These are phyloP conservation scores for Penicillium sp. DNA, from an alignment of 2,329 filamentous ascomycete genomes.

Conservation along the genomic window DNA sequence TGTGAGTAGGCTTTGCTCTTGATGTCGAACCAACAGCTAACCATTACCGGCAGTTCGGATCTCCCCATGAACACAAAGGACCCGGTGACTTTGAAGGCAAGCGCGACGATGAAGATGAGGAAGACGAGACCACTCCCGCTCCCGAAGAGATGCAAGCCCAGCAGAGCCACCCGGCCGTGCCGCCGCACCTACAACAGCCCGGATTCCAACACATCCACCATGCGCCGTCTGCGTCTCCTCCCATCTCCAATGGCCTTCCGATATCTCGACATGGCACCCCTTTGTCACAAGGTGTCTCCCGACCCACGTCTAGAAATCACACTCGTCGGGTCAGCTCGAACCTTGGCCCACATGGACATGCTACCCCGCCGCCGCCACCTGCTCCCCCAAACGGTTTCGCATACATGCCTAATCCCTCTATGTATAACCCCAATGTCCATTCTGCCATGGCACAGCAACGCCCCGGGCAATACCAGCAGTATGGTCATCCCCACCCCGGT, in stretches of 20 bases:
- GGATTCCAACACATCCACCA: constrained; percentile 80
- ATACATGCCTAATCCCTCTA: constrained; percentile 80
- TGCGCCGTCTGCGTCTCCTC: constrained; percentile 83
- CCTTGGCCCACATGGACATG: constrained; percentile 65
- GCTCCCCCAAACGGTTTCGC: constrained; percentile 64
- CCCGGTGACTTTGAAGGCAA: constrained; percentile 87
- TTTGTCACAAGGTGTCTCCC: constrained; percentile 71
- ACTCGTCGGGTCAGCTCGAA: constrained; percentile 72
- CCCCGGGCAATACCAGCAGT: constrained; percentile 44
- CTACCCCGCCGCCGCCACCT: constrained; percentile 57
- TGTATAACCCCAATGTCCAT: constrained; percentile 69
- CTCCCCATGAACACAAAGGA: constrained; percentile 93
- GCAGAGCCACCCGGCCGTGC: constrained; percentile 59
- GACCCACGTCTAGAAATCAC: constrained; percentile 77
- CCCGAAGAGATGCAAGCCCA: constrained; percentile 61
- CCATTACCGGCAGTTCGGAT: constrained; percentile 67
- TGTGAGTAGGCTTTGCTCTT: constrained; percentile 55
- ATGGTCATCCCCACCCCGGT: constrained; percentile 43
- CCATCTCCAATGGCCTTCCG: constrained; percentile 72
- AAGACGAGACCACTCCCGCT: constrained; percentile 70
- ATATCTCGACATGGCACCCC: constrained; percentile 77
- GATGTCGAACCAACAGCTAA: constrained; percentile 3
- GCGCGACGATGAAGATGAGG: constrained; percentile 72
- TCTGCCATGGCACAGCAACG: constrained; percentile 46
- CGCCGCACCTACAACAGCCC: constrained; percentile 66